These are phyloP conservation scores for Aspergillus pseudoviridinutans DNA, from an alignment of 2,329 filamentous ascomycete species.

Conservation along the genomic window DNA sequence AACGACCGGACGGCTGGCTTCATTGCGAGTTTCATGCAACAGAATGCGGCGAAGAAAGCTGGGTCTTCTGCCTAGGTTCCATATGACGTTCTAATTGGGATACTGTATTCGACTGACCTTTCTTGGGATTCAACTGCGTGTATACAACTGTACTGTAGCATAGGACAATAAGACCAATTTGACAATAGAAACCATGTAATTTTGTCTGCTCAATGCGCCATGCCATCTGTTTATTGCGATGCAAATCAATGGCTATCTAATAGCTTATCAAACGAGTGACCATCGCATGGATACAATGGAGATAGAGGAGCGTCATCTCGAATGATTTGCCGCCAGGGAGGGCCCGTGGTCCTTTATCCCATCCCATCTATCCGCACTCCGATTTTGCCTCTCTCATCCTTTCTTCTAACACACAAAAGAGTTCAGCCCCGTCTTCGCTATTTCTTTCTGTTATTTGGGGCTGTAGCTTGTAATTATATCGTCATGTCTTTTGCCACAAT, in stretches of 20 bases:
- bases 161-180: slow-evolving; percentile 18
- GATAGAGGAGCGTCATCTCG: background rate
- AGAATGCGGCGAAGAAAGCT: slow-evolving; percentile 15
- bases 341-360: slow-evolving; percentile 16
- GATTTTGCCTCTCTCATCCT: background rate
- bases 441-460: slow-evolving; percentile 12
- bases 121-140: slow-evolving; percentile 8
- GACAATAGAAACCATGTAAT: slow-evolving; percentile 1
- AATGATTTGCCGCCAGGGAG: slow-evolving; percentile 15
- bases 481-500: slow-evolving; percentile 39
- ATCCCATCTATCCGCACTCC: slow-evolving; percentile 5
- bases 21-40: slow-evolving; percentile 34
- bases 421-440: slow-evolving; percentile 2
- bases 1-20: slow-evolving; percentile 30
- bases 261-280: background rate
- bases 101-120: slow-evolving; percentile 1
- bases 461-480: slow-evolving; percentile 13
- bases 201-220: background rate
- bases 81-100: background rate
- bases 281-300: background rate
- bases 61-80: slow-evolving; percentile 6
- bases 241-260: background rate
- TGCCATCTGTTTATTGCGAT: background rate
- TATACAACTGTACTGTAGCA: slow-evolving; percentile 25
- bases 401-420: background rate